phyloP scores from a whole-genome alignment of 2,329 filamentous ascomycete species.

The Pseudogymnoascus sp. region DNA sequence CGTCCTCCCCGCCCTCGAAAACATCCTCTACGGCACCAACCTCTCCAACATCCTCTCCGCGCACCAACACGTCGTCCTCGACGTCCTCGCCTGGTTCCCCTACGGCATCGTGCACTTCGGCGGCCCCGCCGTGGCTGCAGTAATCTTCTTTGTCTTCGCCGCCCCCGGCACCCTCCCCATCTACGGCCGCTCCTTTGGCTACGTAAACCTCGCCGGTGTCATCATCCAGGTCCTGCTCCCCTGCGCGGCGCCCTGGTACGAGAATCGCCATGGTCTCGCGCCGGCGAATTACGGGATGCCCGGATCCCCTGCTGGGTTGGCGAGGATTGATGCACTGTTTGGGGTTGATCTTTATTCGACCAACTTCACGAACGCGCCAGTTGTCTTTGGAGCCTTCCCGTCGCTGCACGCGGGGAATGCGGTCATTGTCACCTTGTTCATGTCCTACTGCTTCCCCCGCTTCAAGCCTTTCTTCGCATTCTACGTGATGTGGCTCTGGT shows the following conservation, averaged over 20 bases:
- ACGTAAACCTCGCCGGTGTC: slow-evolving; percentile 83
- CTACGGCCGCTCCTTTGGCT: slow-evolving; percentile 81
- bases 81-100: slow-evolving; percentile 85
- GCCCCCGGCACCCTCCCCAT: slow-evolving; percentile 78
- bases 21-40: slow-evolving; percentile 93
- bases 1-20: slow-evolving; percentile 86
- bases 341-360: slow-evolving; percentile 90
- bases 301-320: slow-evolving; percentile 81
- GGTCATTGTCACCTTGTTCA: slow-evolving; percentile 82
- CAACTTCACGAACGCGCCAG: slow-evolving; percentile 78
- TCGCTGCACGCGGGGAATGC: slow-evolving; percentile 86
- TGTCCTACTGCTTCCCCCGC: slow-evolving; percentile 84
- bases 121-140: slow-evolving; percentile 69
- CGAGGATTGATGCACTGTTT: slow-evolving; percentile 80
- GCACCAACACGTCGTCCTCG: slow-evolving; percentile 73
- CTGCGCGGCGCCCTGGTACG: slow-evolving; percentile 94
- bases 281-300: slow-evolving; percentile 88
- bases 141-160: slow-evolving; percentile 77
- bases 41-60: slow-evolving; percentile 91
- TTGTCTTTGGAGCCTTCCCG: slow-evolving; percentile 93
- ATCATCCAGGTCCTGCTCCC: slow-evolving; percentile 84
- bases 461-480: slow-evolving; percentile 70
- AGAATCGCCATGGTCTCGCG: slow-evolving; percentile 82
- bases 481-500: slow-evolving; percentile 93
- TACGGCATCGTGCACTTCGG: slow-evolving; percentile 90